phyloP scores from a whole-genome alignment of 148 eudicot genomes.

The Silene latifolia region DNA sequence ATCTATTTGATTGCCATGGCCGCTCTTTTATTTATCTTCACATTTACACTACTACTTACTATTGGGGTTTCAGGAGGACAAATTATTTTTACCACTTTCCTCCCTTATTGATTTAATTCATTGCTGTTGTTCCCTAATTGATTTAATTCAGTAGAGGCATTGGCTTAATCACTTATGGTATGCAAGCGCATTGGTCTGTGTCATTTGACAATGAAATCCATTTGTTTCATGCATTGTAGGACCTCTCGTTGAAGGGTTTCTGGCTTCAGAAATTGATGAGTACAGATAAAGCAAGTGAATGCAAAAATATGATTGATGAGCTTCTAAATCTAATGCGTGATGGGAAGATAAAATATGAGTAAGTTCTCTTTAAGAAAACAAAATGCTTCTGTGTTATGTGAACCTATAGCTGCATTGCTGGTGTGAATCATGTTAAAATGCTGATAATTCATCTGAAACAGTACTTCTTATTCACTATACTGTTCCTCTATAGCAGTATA shows the following conservation, averaged over 20 bases:
- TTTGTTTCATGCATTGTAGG: conserved; percentile 43
- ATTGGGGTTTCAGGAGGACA: too few relatives aligned
- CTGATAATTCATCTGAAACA: too few relatives aligned
- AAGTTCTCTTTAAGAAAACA: conserved; percentile 23
- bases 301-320: conserved; percentile 71
- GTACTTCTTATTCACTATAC: too few relatives aligned
- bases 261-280: conserved; percentile 88
- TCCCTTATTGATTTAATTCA: too few relatives aligned
- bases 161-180: neutral
- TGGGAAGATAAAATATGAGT: conserved; percentile 81
- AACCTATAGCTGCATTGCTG: too few relatives aligned
- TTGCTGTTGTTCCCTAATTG: too few relatives aligned
- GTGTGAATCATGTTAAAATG: neutral
- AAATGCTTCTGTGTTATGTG: neutral
- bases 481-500: too few relatives aligned
- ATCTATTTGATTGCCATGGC: too few relatives aligned
- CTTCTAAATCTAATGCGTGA: conserved; percentile 56
- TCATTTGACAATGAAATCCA: conserved; percentile 15
- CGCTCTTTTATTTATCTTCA: too few relatives aligned
- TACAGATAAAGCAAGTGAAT: conserved; percentile 60
- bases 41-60: too few relatives aligned
- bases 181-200: neutral
- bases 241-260: conserved; percentile 80
- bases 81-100: too few relatives aligned
- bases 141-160: neutral